These are phyloP conservation scores for Rhizopus stolonifer DNA, from an alignment of 371 early-diverging fungal species.

Conservation along the genomic window DNA sequence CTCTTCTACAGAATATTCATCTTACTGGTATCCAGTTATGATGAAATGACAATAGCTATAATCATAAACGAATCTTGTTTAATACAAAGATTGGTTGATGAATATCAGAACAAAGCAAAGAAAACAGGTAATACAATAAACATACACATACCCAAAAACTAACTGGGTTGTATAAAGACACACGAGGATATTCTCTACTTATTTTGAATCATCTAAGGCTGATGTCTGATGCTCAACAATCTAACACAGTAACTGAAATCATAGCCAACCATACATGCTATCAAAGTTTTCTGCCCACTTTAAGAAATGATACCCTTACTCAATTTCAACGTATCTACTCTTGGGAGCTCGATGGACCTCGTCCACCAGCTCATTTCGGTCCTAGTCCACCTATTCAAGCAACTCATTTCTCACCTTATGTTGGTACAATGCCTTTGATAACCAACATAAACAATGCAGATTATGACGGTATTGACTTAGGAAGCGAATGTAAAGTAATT, in stretches of 20 bases:
- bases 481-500: constrained; percentile 36
- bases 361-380: constrained; percentile 48
- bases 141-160: neutral
- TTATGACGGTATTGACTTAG: constrained; percentile 36
- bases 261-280: constrained; percentile 25
- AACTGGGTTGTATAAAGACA: constrained; percentile 16
- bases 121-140: constrained; percentile 25
- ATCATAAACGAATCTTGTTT: constrained; percentile 33
- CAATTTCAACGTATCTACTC: constrained; percentile 29
- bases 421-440: constrained; percentile 36
- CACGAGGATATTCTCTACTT: constrained; percentile 36
- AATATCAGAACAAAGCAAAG: constrained; percentile 23
- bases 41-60: constrained; percentile 24
- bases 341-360: constrained; percentile 42
- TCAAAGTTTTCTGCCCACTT: constrained; percentile 31
- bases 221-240: constrained; percentile 31
- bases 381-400: constrained; percentile 45
- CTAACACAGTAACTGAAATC: constrained; percentile 23
- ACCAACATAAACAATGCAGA: constrained; percentile 21
- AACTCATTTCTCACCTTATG: constrained; percentile 35
- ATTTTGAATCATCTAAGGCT: constrained; percentile 44
- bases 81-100: constrained; percentile 35
- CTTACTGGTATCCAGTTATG: constrained; percentile 23
- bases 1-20: constrained; percentile 40
- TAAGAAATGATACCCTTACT: constrained; percentile 41